Base-by-base conservation (phyloP, 305 asterid genomes). In the Fraxinus albicans region DNA sequence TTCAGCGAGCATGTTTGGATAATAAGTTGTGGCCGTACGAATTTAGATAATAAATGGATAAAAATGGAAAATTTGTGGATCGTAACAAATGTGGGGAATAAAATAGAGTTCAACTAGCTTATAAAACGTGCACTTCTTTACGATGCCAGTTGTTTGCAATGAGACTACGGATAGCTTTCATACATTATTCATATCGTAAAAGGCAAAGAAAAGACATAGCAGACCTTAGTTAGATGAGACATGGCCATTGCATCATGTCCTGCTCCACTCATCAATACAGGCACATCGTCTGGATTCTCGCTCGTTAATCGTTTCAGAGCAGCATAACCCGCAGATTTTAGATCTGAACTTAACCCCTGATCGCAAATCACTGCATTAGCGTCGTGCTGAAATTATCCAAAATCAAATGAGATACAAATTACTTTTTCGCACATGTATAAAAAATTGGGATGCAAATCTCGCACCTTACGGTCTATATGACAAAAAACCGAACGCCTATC, bases 161-260 rank as follows among this genome's bases (percentile, higher is more conserved):
- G 69, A 3, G 69, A 58, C 27, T 19, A 8, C 9, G 3, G 4
- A 58, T 58, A 58, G 69, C 13, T 4, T 6, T 58, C 69, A 7
- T 58, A 58, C 27, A 19, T 19, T 58, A 58, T 29, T 29, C 31
- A 38, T n/a, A 25, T 31, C 29, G 1, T 63, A 25, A 17, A 47
- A 82, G 58, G 34, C 36, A 15, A 1, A 50, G 79, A 33, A 77
- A 47, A 29, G 77, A 40, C 80, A 50, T 35, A 92, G 65, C 82
- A 34, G 44, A 92, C 97, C 96, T 91, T 92, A 77, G 98, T 92
- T 78, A 96, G 90, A 88, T 89, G 98, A 79, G 97, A 93, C 97
- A 96, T 91, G 75, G 99, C 98, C 99, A 94, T 94, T 47, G 98
- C 98, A 86, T 96, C 99, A 74, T 96, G 98, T 50, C 99, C 99